Evolutionary conservation across 345 rosid species (phyloP).

Genomic region (Populus euphratica): DNA sequence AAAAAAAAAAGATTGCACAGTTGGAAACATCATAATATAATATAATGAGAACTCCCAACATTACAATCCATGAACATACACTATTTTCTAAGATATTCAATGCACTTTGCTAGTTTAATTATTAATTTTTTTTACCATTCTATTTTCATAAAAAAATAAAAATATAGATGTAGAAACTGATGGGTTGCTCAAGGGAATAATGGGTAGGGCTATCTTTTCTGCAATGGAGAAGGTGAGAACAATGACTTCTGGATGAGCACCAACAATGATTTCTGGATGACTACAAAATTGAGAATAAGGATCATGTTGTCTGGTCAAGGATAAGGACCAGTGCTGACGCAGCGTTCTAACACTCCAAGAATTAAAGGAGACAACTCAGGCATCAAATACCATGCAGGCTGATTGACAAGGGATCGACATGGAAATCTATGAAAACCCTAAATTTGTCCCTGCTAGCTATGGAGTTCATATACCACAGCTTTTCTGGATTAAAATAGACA

Average conservation of each 20-base stretch:
- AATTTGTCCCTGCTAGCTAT: not conserved
- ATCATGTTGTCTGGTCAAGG: conserved; percentile 1
- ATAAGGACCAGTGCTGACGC: not conserved
- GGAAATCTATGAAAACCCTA: not conserved
- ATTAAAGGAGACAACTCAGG: not conserved
- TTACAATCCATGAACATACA: too few species aligned
- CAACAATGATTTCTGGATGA: not conserved
- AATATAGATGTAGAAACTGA: not conserved
- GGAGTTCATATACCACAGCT: not conserved
- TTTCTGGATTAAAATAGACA: not conserved
- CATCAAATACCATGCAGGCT: not conserved
- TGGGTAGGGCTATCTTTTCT: not conserved
- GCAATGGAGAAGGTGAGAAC: not conserved
- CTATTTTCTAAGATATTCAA: too few species aligned
- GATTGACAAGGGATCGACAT: not conserved
- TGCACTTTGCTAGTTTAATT: too few species aligned
- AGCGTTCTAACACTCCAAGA: not conserved
- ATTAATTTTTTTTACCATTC: too few species aligned
- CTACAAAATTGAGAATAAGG: not conserved
- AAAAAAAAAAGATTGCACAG: too few species aligned
- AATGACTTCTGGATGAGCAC: not conserved
- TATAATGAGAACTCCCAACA: too few species aligned
- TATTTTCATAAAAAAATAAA: too few species aligned
- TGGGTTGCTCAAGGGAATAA: not conserved
- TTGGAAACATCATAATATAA: too few species aligned